These are phyloP conservation scores for Moringa oleifera DNA, from an alignment of 345 rosid species.

Conservation along the genomic window DNA sequence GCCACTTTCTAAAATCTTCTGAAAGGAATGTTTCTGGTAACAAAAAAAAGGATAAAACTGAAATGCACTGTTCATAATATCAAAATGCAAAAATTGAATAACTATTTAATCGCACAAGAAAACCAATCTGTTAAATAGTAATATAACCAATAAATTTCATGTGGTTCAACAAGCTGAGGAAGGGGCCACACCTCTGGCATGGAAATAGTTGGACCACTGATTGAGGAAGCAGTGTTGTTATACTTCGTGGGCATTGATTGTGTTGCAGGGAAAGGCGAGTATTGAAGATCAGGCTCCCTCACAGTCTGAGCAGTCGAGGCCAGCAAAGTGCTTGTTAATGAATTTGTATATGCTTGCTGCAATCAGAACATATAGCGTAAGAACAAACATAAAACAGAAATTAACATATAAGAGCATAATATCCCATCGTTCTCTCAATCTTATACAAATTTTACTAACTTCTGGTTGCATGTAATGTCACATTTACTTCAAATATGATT, in stretches of 20 bases:
- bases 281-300: constrained; percentile 78
- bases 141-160: neutral
- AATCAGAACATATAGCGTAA: constrained; percentile 9
- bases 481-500: neutral
- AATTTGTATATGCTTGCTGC: constrained; percentile 63
- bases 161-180: neutral
- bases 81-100: too few relatives aligned
- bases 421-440: neutral
- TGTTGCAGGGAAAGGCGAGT: constrained; percentile 66
- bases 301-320: constrained; percentile 64
- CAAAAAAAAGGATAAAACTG: neutral
- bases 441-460: neutral
- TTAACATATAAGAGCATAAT: neutral
- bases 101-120: too few relatives aligned
- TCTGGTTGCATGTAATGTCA: neutral
- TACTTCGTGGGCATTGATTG: constrained; percentile 68
- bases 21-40: neutral
- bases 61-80: too few relatives aligned
- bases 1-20: neutral
- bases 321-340: constrained; percentile 70
- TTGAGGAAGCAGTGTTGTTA: constrained; percentile 57
- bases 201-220: constrained; percentile 63
- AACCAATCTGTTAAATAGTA: too few relatives aligned
- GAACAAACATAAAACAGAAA: neutral
- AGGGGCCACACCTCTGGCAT: constrained; percentile 64